Base-by-base conservation (phyloP, 257 asterid species). In the Lycium ferocissimum region DNA sequence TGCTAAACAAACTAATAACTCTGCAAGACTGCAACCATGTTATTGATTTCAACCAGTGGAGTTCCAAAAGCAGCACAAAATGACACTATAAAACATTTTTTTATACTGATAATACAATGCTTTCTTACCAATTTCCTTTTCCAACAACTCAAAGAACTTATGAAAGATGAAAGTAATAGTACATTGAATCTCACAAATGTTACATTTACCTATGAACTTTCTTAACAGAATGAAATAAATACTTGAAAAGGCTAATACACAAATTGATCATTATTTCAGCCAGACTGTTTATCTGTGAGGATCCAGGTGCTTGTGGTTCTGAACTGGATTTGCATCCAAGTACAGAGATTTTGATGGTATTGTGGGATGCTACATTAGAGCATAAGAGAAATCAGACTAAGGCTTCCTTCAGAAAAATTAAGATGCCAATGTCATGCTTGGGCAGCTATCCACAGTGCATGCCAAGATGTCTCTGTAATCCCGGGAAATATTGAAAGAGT, bases 401-500 rank as follows among this genome's bases (percentile, higher is more conserved):
- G n/a, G n/a, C n/a, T n/a, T n/a, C n/a, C n/a, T n/a, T n/a, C n/a
- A n/a, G n/a, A n/a, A n/a, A n/a, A n/a, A n/a, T n/a, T n/a, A 94
- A 76, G 89, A 73, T 15, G 98, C 98, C 61, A 97, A 87, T 14
- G 97, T 92, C 57, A 58, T 90, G 79, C 96, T 90, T 1, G 98
- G 90, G 91, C 99, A 95, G 90, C 97, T 94, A 89, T 97, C 99
- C 11, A 92, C 83, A 7, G 92, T 89, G 87, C 98, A 97, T 40
- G 93, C 94, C 93, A 97, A 91, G 65, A 95, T 93, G 85, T 97
- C 99, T 88, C 94, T 92, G 22, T 97, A 97, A 87, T 94, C 98
- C 72, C 99, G 85, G 7, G 92, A 88, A 59, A 97, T 94, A 86
- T 90, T 93, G 82, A 97, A 97, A 26, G 98, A 93, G 79, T 97